Evolutionary conservation across 257 asterid genomes (phyloP), one percentile per base, ranked within the genome.

Genomic region (Nicotiana paniculata): DNA sequence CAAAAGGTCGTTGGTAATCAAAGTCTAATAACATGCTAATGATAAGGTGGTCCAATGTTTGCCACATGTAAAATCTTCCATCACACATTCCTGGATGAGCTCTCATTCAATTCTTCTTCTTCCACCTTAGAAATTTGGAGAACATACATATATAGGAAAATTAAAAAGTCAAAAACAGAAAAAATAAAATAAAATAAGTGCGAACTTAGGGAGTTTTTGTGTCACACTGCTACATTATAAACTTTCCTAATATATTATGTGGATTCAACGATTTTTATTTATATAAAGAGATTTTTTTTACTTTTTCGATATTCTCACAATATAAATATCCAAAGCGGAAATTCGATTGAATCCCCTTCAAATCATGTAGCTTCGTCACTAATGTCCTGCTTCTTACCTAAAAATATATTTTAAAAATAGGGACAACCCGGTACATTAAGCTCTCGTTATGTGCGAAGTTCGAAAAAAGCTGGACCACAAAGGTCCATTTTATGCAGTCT

Each of bases 51-150:
- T 68, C 26, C 15, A 37, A 35, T 18, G 9, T 37, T 4, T 57
- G 81, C 81, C 83, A 83, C 86, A 85, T 85, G 89, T 77, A 84
- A 82, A 68, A 83, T 62, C 75, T 21, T 81, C 17, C 2, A 17
- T 96, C 94, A 74, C 69, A 80, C 82, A 82, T 81, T 61, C 66
- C 33, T 17, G 74, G 89, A 75, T 84, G 87, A 86, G 81, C 46
- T 62, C 55, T 76, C 81, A 21, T 39, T 69, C 16, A 1, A 18
- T 58, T 75, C 17, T 46, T 43, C 79, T 77, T 74, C 63, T 46
- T 43, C 79, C 84, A 28, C 53, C 83, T 78, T 70, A 69, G 61
- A 24, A 62, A 77, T 53, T 74, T 8, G 61, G 51, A 26, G 11
- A 33, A 59, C 6, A 21, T 9, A 59, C 26, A 8, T n/a, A 59